phyloP scores from a whole-genome alignment of 192 early-diverging fungal species.

The Coemansia sp. region DNA sequence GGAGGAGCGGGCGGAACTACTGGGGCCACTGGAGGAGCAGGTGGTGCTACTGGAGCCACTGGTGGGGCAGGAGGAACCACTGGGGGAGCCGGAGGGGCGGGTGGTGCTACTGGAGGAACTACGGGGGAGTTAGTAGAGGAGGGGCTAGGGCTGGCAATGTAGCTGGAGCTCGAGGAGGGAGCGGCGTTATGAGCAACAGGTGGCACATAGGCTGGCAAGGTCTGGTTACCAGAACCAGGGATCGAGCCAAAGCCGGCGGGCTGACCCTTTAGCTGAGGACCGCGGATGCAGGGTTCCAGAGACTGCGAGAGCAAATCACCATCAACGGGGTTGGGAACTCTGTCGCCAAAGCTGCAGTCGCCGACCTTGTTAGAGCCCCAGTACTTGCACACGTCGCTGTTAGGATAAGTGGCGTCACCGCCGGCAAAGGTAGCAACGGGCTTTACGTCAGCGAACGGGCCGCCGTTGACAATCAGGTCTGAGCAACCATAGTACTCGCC shows the following conservation, averaged over 20 bases:
- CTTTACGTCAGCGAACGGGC: constrained; percentile 32
- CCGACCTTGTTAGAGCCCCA: constrained; percentile 66
- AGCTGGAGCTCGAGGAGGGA: constrained; percentile 2
- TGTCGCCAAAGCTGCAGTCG: constrained; percentile 62
- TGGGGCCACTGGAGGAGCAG: not conserved
- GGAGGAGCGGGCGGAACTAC: not conserved
- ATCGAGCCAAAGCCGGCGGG: constrained; percentile 56
- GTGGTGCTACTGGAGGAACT: not conserved
- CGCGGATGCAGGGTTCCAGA: constrained; percentile 62
- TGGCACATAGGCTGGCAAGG: constrained; percentile 2
- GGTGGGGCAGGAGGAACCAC: not conserved
- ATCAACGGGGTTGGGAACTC: constrained; percentile 47
- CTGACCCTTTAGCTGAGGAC: constrained; percentile 44
- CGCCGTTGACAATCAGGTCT: constrained; percentile 61
- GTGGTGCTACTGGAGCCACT: not conserved
- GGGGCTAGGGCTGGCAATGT: not conserved
- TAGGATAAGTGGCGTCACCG: constrained; percentile 60
- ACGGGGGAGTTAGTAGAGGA: not conserved
- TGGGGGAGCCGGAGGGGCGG: not conserved
- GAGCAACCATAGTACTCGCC: constrained; percentile 66
- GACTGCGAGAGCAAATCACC: constrained; percentile 63
- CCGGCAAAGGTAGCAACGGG: constrained; percentile 54
- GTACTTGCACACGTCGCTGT: constrained; percentile 65
- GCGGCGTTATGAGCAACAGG: constrained; percentile 18
- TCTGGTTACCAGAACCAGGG: constrained; percentile 22